Base-by-base conservation (phyloP, 768 basidiomycete species). In the Austroboletus festivus region DNA sequence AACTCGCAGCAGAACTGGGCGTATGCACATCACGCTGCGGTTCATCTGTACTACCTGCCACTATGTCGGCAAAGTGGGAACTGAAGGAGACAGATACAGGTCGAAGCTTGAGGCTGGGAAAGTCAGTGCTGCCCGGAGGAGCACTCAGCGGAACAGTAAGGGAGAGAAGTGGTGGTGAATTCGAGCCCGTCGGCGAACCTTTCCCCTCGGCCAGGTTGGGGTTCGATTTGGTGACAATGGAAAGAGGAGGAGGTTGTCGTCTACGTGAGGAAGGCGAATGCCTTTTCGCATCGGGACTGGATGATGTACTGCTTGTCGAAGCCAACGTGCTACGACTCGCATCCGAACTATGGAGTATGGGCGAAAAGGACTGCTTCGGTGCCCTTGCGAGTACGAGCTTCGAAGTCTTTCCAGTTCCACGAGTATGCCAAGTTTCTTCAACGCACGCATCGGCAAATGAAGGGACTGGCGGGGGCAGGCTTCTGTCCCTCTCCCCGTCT, bases 1-100 rank as follows among this genome's bases (percentile, higher is more conserved):
- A 70, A 48, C 72, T 78, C 15, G 55, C 47, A 12, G 69, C 50
- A 30, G 81, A 78, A 44, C 77, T 80, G 11, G 80, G 77, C 2
- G 81, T 80, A 47, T 75, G 74, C 1, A 68, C 57, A 44, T 79
- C 80, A 16, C 68, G 60, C 9, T 71, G 68, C 5, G 66, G 64
- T 26, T 71, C 56, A 43, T 45, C 57, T 24, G 51, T 56, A 4
- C 54, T 26, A 38, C 55, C 55, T 43, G 64, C 49, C 16, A 77
- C 64, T 48, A 73, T 67, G 21, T 74, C 73, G 9, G 76, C 72
- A 57, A 90, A 86, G 22, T 86, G 81, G 10, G 80, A 70, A 58
- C 85, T 85, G 64, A 92, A 92, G 37, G 84, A 71, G 1, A 82
- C 81, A 19, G 89, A 91, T 16, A 90, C 73, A 3, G 89, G 89